Base-by-base conservation (phyloP, 768 basidiomycete species). In the Tylopilus subfusipes region DNA sequence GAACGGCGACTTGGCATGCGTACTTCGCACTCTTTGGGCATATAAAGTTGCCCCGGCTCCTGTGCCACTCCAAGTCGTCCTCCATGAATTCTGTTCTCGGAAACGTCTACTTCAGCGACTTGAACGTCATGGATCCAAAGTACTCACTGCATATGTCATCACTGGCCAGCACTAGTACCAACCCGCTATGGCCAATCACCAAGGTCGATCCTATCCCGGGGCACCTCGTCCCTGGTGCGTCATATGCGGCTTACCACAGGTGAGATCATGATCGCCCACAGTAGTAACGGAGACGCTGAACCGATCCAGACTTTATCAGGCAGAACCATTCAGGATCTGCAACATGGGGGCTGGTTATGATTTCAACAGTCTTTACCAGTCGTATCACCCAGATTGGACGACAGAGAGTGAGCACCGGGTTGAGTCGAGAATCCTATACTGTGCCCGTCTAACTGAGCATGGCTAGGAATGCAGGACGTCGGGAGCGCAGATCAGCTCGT, bases 371-470 rank as follows among this genome's bases (percentile, higher is more conserved):
- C 14, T 6, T 34, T 30, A 12, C 5, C 43, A 25, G 10, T 1
- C 5, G 18, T 12, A 0, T 3, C 18, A 34, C 27, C 7, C 13
- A 22, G 40, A 39, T 31, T 24, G 18, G 21, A 18, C 24, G 5
- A 10, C 13, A 24, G 16, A 49, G 0, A 10, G 63, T 65, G n/a
- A 59, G 60, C 5, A 27, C 10, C n/a, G 8, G 3, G n/a, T 31
- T 43, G n/a, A 9, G 16, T n/a, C 4, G 7, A 13, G 5, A 50
- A 48, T 16, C 18, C 0, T 10, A 12, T 2, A 18, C 16, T 31
- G 24, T 30, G 24, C 25, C 34, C 2, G n/a, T 42, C 53, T 62
- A 5, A 56, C 24, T 3, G 30, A 29, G 18, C 24, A 36, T 12
- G 21, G 7, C 38, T 33, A 65, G 60, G n/a, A 19, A 13, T 24